phyloP scores from a whole-genome alignment of 257 asterid species.

The Pogostemon cablin region DNA sequence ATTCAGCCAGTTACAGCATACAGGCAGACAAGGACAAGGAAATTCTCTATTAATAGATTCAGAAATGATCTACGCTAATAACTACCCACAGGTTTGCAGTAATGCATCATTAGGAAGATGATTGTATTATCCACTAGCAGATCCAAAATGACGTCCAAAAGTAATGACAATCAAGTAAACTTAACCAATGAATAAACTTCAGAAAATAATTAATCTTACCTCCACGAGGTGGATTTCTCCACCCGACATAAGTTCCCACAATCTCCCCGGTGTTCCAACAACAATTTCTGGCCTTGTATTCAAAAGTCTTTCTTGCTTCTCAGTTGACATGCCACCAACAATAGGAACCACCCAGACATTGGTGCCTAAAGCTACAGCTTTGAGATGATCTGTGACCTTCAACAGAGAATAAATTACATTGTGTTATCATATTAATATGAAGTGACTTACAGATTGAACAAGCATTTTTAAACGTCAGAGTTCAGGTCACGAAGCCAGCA shows the following conservation, averaged over 20 bases:
- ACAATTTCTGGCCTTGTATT: slow-evolving; percentile 91
- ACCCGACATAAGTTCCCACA: slow-evolving; percentile 96
- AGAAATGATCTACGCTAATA: background rate
- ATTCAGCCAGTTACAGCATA: slow-evolving; percentile 24
- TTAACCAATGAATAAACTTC: slow-evolving; percentile 10
- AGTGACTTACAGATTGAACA: slow-evolving; percentile 22
- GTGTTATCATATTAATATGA: slow-evolving; percentile 9
- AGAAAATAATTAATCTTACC: slow-evolving; percentile 51
- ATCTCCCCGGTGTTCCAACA: slow-evolving; percentile 98
- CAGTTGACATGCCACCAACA: slow-evolving; percentile 94
- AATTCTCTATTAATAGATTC: background rate
- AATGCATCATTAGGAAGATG: no score
- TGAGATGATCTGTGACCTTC: slow-evolving; percentile 92
- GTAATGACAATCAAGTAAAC: slow-evolving; percentile 20
- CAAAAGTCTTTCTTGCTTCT: slow-evolving; percentile 93
- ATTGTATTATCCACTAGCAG: background rate
- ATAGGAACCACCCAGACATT: slow-evolving; percentile 74
- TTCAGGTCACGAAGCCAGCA: slow-evolving; percentile 17
- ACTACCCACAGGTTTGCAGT: no score
- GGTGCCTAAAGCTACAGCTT: slow-evolving; percentile 64
- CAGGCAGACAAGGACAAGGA: background rate
- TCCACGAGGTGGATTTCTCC: slow-evolving; percentile 84
- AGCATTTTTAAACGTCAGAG: slow-evolving; percentile 3
- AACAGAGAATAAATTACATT: slow-evolving; percentile 30
- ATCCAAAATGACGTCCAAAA: slow-evolving; percentile 12